Base-by-base conservation (phyloP, 768 basidiomycete genomes). In the Trametes cubensis region DNA sequence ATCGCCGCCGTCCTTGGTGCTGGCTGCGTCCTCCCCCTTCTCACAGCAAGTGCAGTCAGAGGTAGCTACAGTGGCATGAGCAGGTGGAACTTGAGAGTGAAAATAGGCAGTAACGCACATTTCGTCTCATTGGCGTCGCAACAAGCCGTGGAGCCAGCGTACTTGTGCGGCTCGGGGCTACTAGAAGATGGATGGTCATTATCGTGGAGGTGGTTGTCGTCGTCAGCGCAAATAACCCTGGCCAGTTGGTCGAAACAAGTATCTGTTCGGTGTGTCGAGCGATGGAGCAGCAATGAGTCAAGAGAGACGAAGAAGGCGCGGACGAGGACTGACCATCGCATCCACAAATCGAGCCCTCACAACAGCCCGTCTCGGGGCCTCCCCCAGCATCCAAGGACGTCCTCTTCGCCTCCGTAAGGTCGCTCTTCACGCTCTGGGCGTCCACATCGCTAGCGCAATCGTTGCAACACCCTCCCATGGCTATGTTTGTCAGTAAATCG, bases 291-390 rank as follows among this genome's bases (percentile, higher is more conserved):
- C n/a, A 23, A 42, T 39, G 51, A 55, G 52, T 18, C 21, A 11
- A 52, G 41, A 30, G 25, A 38, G 34, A 45, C 23, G 18, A 17
- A 10, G 26, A 30, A 57, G n/a, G 18, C 39, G 14, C 11, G 17
- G 15, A 7, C 15, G 15, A n/a, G 18, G n/a, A 66, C 69, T 55
- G 25, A 72, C 71, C 71, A 41, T 72, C 67, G 63, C 71, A 72
- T 17, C 55, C 65, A 60, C 71, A 72, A 14, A 21, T 42, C 7
- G 58, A 39, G 20, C 60, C 69, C n/a, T 65, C 63, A 52, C 71
- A 71, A 50, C 71, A 72, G 20, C 49, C 58, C 45, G 26, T 7
- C 23, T 55, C 60, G 38, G 14, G 39, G 20, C 38, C 8, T 44
- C 17, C 20, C 39, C 11, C 6, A 28, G 4, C 25, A 3, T 38